Evolutionary conservation across 2,329 filamentous ascomycete species (phyloP).

Genomic region (Cadophora malorum): DNA sequence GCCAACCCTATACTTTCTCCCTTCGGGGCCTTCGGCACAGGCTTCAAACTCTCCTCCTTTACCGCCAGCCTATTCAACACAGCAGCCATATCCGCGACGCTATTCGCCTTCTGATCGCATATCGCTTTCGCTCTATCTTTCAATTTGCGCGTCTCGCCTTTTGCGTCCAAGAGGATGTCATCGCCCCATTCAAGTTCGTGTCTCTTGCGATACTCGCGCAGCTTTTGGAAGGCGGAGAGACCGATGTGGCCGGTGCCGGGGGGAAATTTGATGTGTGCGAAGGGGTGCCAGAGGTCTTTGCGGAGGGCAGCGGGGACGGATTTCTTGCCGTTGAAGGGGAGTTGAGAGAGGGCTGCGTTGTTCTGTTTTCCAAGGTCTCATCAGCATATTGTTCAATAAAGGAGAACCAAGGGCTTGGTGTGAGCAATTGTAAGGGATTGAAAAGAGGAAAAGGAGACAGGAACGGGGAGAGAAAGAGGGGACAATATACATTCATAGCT

Average conservation of each 20-base stretch:
- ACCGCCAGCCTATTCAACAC: conserved; percentile 30
- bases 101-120: conserved; percentile 66
- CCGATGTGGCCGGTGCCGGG: conserved; percentile 59
- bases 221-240: conserved; percentile 64
- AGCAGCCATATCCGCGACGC: conserved; percentile 67
- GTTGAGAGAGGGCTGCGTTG: conserved; percentile 58
- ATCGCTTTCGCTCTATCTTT: conserved; percentile 55
- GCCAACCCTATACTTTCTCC: conserved; percentile 29
- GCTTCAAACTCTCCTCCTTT: conserved; percentile 25
- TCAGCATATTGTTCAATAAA: not conserved
- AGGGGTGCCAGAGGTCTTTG: conserved; percentile 70
- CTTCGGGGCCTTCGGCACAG: not conserved
- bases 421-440: not conserved
- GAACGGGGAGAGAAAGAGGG: not conserved
- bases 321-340: conserved; percentile 73
- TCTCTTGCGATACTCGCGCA: conserved; percentile 67
- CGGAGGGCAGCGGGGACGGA: conserved; percentile 66
- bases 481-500: conserved; percentile 44
- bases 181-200: conserved; percentile 68
- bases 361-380: conserved; percentile 43
- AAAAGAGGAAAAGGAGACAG: not conserved
- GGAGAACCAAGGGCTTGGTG: not conserved
- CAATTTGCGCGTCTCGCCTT: conserved; percentile 40
- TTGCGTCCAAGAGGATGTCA: conserved; percentile 47
- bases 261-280: conserved; percentile 66